Evolutionary conservation across 1,284 basidiomycete genomes (phyloP), one percentile per base, ranked within the genome.

Genomic region (Abortiporus biennis): DNA sequence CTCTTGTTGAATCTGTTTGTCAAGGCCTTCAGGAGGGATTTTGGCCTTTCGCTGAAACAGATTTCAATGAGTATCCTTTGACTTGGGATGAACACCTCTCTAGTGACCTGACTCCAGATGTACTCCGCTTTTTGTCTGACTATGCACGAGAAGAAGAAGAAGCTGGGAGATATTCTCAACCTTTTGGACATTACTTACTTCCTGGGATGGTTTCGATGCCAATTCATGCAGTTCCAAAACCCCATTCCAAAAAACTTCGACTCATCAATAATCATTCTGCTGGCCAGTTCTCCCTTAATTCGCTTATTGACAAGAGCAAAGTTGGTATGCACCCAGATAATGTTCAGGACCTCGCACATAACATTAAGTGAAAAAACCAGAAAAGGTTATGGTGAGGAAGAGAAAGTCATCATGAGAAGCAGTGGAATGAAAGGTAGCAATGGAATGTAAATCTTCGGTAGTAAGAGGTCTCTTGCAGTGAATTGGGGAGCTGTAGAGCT

Each of bases 151-250:
- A 52, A 2, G 69, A 74, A 42, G 47, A 66, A 0, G 6, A 8
- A 1, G 43, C 55, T 2, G 59, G 54, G 0, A 54, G 64, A 0
- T 72, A 61, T 37, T 74, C 71, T 1, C 11, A 22, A 0, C n/a
- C 60, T 1, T 69, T 74, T 29, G 33, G 33, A 40, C 43, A 52
- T 0, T 43, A 63, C 0, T 55, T 76, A 0, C 50, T 71, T 0
- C 67, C 67, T 0, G 72, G 74, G 0, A 76, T 76, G 71, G 65
- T 67, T 33, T 55, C 48, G 6, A 63, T 64, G 51, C 72, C 71
- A 0, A 45, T 70, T 0, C 54, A 64, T 29, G 63, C 58, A 3
- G 64, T 72, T 0, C 67, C 33, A 9, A 35, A 72, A 40, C 61
- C 61, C 0, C 45, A 61, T 1, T 51, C 63, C 0, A 46, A 50